Percentiles rank a stretch among this genome's conserved stretches.
Evolutionary conservation across 2,329 filamentous ascomycete species (phyloP).

Genomic region (Fusarium guadeloupense): DNA sequence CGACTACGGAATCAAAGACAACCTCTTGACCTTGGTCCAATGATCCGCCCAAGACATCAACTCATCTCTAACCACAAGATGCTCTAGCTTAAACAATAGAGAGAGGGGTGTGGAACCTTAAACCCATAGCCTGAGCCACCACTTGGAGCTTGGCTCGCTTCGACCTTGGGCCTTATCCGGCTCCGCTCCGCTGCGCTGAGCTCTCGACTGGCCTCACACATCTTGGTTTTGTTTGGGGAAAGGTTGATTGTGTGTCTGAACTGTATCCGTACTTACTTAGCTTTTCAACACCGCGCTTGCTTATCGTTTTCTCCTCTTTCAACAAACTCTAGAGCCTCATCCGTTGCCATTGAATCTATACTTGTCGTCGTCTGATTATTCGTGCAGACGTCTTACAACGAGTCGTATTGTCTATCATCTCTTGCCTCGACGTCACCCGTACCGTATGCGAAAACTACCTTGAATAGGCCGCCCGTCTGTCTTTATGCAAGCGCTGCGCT

Average conservation of each 20-base stretch:
- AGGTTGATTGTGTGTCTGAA: not conserved
- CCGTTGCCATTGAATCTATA: conserved; percentile 19
- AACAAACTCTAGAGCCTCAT: conserved; percentile 28
- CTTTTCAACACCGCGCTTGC: conserved; percentile 23
- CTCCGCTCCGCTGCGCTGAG: conserved; percentile 27
- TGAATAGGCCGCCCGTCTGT: conserved; percentile 6
- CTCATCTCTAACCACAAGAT: conserved; percentile 7
- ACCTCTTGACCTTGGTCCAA: not conserved
- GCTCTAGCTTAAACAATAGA: conserved; percentile 8
- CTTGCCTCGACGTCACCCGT: conserved; percentile 32
- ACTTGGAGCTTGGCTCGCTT: conserved; percentile 34
- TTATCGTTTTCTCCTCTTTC: conserved; percentile 28
- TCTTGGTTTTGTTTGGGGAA: conserved; percentile 17
- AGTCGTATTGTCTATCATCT: not conserved
- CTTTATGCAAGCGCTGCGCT: not conserved
- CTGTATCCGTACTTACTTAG: not conserved
- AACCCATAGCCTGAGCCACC: conserved; percentile 37
- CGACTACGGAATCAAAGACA: conserved; percentile 1
- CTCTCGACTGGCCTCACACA: conserved; percentile 24
- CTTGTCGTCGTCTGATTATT: conserved; percentile 9
- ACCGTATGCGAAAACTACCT: conserved; percentile 22
- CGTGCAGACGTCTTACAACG: conserved; percentile 7
- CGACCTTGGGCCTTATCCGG: conserved; percentile 39
- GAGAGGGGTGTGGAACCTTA: conserved; percentile 44
- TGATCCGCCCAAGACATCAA: conserved; percentile 12